phyloP scores from a whole-genome alignment of 164 flowering plant species.

The Liquidambar formosana region DNA sequence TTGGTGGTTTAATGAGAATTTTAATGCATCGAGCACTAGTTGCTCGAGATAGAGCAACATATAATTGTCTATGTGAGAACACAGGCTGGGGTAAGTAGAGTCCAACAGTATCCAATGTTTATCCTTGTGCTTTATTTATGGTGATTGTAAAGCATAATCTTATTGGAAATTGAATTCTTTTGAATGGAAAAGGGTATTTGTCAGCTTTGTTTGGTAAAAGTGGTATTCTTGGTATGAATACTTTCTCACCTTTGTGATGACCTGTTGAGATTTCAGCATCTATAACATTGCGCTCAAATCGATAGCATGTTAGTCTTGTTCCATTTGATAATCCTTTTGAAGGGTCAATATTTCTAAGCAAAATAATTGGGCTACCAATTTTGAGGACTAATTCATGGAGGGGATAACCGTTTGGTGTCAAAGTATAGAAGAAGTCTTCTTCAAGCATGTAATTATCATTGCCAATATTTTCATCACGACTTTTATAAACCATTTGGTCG shows the following conservation, averaged over 20 bases:
- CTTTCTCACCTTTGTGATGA: neutral
- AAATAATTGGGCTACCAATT: neutral
- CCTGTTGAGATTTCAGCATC: neutral
- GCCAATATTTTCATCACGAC: too few species aligned
- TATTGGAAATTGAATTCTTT: constrained; percentile 8
- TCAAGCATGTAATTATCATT: neutral
- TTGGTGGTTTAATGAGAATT: neutral
- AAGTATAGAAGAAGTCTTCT: neutral
- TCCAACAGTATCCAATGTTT: neutral
- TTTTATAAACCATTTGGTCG: too few species aligned
- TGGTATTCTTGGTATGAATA: constrained; percentile 7
- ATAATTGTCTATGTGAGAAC: constrained; percentile 8
- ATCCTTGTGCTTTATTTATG: constrained; percentile 10
- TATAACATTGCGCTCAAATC: neutral
- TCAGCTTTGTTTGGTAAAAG: neutral
- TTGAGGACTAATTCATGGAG: neutral
- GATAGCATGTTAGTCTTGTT: neutral
- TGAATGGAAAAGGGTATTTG: neutral
- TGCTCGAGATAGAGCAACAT: constrained; percentile 6
- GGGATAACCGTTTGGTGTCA: neutral
- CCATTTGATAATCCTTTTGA: neutral
- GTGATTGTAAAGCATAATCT: constrained; percentile 2
- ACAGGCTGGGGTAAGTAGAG: constrained; percentile 5
- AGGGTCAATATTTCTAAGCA: constrained; percentile 2
- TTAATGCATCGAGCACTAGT: neutral